Percentiles rank a stretch among this genome's conserved stretches.
phyloP scores from a whole-genome alignment of 495 filamentous ascomycete species.

The Articulospora tetracladia region DNA sequence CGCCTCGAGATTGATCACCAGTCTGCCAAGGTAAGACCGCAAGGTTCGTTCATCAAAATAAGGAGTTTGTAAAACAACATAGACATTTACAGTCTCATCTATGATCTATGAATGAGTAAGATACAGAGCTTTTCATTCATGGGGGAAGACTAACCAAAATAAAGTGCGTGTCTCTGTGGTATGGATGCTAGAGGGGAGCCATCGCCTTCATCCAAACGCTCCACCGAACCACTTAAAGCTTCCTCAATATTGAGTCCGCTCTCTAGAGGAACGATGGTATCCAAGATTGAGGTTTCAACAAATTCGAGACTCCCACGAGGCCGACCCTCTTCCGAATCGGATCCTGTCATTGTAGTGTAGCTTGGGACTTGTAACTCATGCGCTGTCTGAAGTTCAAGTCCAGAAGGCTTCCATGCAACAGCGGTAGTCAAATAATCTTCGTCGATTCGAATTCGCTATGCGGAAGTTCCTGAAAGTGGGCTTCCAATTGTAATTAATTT shows the following conservation, averaged over 20 bases:
- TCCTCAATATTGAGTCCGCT: slow-evolving; percentile 63
- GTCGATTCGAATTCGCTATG: neutral
- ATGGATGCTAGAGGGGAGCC: slow-evolving; percentile 35
- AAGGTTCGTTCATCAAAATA: slow-evolving; percentile 55
- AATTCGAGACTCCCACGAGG: slow-evolving; percentile 46
- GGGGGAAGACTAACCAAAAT: slow-evolving; percentile 60
- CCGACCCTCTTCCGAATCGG: slow-evolving; percentile 8
- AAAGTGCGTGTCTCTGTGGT: slow-evolving; percentile 42
- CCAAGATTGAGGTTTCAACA: slow-evolving; percentile 66
- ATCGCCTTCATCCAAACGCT: slow-evolving; percentile 19
- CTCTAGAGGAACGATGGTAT: slow-evolving; percentile 72
- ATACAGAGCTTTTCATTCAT: slow-evolving; percentile 27
- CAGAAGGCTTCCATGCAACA: neutral
- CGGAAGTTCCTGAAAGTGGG: no score
- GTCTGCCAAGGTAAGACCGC: slow-evolving; percentile 54
- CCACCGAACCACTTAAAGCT: slow-evolving; percentile 40
- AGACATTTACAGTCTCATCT: slow-evolving; percentile 79
- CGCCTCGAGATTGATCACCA: slow-evolving; percentile 66
- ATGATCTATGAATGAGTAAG: slow-evolving; percentile 60
- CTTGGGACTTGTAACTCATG: neutral
- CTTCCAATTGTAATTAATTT: no score
- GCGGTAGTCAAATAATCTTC: neutral
- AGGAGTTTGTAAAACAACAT: slow-evolving; percentile 67
- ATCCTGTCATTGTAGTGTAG: slow-evolving; percentile 18
- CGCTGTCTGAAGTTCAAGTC: neutral